Base-by-base conservation (phyloP, 164 flowering plant genomes). In the Dillenia turbinata region DNA sequence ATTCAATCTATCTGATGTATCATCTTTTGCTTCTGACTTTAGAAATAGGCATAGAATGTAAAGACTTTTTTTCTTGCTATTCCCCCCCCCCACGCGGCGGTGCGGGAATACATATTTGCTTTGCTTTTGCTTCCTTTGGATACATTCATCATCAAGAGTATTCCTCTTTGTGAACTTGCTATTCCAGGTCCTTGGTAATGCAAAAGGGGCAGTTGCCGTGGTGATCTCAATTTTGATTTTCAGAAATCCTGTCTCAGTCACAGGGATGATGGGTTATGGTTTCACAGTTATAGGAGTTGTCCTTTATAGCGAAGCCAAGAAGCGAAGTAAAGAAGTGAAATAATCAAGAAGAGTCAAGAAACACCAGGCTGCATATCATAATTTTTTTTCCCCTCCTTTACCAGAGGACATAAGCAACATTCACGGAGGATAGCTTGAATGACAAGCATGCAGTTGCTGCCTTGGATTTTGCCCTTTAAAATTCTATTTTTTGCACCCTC, bases 181-280 rank as follows among this genome's bases (percentile, higher is more conserved):
- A 9, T 59, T 65, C 9, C 89, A 93, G 97, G 98, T 93, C 8
- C 85, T 93, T 44, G 97, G 98, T 47, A 93, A 93, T 73, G 98
- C 98, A 13, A 93, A 90, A 73, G 98, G 98, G 5, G 98, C 97
- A 15, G 97, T 93, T 9, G 97, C 98, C 48, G 97, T 93, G 66
- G 98, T 93, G 11, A 78, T 93, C 60, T 93, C 98, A 43, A 90
- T 93, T 68, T 71, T 88, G 56, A 90, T 93, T 10, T 93, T 90
- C 69, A 81, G 79, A 73, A 93, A 90, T 70, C 98, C 98, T 0
- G 97, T 93, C 15, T 90, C 98, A 33, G 89, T 87, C 17, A 90
- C 94, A 0, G 98, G 98, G 57, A 90, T 93, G 97, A 79, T 90
- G n/a, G 98, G 98, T 53, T 93, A 93, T 67, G 3, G 79, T 0